Base-by-base conservation (phyloP, 805 yeast species). In the Candida pseudoglaebosa region DNA sequence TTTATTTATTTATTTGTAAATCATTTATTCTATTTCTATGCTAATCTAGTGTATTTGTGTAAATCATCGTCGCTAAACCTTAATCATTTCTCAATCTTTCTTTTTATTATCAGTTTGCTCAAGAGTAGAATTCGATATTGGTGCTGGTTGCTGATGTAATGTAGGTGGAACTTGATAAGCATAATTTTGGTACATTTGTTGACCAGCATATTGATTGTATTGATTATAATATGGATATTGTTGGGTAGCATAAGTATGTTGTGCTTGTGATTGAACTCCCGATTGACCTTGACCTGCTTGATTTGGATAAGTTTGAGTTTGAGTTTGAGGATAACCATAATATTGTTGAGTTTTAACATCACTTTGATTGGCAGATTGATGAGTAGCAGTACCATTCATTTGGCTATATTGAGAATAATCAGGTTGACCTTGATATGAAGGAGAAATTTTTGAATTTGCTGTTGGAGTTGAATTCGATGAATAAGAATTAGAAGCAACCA, bases 321-420 rank as follows among this genome's bases (percentile, higher is more conserved):
- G n/a, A n/a, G n/a, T n/a, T n/a, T n/a, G n/a, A n/a, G n/a, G 39
- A 29, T 39, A 39, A 15, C 42, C 42, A 31, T 39, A 39, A 8
- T 34, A 24, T 12, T 39, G 37, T 5, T 28, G 39, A 5, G 33
- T 24, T 22, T 39, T 36, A 13, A 31, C 36, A 28, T 18, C 28
- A 15, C 35, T 34, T 26, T 26, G 29, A 7, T 32, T 16, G 4
- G 36, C 28, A 6, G 28, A 12, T 22, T 33, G 36, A 15, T 13
- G 22, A 19, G 28, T 14, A 6, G 8, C 10, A 14, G 14, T 20
- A 20, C 34, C 34, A 18, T 32, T 32, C 13, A 32, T 19, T 8
- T 22, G 28, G 14, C 13, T 20, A 20, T 39, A 39, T 32, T 34
- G 17, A 14, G 32, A 15, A 17, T 40, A 40, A 15, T 33, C 28